Percentiles rank a stretch among this genome's conserved stretches.
Conservation (phyloP, 306 rosid species). For the Medicago arabica region DNA sequence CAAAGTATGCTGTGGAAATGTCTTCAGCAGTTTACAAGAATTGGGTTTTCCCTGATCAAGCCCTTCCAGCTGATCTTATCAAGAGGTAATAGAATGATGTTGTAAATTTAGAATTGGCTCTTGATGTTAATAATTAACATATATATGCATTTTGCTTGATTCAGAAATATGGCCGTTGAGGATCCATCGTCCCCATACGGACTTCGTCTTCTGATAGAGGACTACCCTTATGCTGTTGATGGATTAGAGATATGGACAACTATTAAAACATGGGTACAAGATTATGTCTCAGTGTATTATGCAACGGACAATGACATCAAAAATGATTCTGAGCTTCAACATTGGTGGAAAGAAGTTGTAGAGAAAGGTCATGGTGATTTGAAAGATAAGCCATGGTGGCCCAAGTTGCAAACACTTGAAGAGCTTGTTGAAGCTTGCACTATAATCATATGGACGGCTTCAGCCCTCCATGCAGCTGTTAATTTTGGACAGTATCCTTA, state of each 20-base stretch:
- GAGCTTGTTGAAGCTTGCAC: constrained; percentile 66
- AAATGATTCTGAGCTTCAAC: constrained; percentile 64
- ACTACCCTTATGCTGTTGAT: constrained; percentile 86
- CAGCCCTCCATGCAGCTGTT: constrained; percentile 80
- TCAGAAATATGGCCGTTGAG: constrained; percentile 72
- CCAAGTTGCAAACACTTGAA: constrained; percentile 58
- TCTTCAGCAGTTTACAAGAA: constrained; percentile 67
- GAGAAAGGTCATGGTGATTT: constrained; percentile 75
- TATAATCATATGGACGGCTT: constrained; percentile 71
- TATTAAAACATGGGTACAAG: constrained; percentile 69
- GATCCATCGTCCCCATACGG: constrained; percentile 64
- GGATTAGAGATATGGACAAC: constrained; percentile 78
- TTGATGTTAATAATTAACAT: background rate
- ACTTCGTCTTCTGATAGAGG: constrained; percentile 64
- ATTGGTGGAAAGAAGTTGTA: constrained; percentile 80
- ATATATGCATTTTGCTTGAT: constrained; percentile 31
- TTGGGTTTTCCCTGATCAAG: constrained; percentile 77
- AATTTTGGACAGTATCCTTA: constrained; percentile 83
- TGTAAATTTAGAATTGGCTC: too few relatives aligned
- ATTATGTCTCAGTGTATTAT: constrained; percentile 70
- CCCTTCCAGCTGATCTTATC: constrained; percentile 71
- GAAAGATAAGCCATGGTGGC: constrained; percentile 82
- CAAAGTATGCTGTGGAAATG: constrained; percentile 66
- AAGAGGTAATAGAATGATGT: constrained; percentile 41
- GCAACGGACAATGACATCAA: constrained; percentile 50